These are phyloP conservation scores for Thyridium curvatum DNA, from an alignment of 2,329 filamentous ascomycete genomes.

Conservation along the genomic window DNA sequence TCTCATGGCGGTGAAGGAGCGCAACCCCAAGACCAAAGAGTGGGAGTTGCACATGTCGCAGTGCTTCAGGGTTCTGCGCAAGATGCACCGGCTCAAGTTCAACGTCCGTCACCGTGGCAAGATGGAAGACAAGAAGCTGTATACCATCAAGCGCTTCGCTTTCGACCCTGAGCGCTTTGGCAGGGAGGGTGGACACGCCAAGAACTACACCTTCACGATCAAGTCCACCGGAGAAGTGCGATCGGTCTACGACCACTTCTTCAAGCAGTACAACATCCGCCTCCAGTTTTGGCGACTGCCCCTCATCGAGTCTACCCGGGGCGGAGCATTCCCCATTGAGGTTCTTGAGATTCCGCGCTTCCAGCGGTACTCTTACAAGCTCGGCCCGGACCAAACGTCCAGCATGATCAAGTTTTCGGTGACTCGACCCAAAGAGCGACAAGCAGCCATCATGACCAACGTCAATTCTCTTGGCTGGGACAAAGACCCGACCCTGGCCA, in stretches of 20 bases:
- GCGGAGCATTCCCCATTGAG: conserved; percentile 56
- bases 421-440: conserved; percentile 65
- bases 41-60: conserved; percentile 32
- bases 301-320: conserved; percentile 49
- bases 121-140: conserved; percentile 36
- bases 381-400: conserved; percentile 59
- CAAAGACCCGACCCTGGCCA: conserved; percentile 60
- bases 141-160: conserved; percentile 44
- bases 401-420: conserved; percentile 94
- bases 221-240: conserved; percentile 37
- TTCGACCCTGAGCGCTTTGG: conserved; percentile 36
- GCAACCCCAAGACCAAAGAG: conserved; percentile 10
- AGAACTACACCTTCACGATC: conserved; percentile 50
- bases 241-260: conserved; percentile 49
- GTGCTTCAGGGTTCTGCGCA: conserved; percentile 47
- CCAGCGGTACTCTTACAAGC: conserved; percentile 58
- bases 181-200: conserved; percentile 38
- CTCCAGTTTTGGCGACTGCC: conserved; percentile 45
- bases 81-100: conserved; percentile 50
- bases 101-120: conserved; percentile 47
- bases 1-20: conserved; percentile 26
- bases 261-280: conserved; percentile 43
- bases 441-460: conserved; percentile 59
- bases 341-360: conserved; percentile 44
- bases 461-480: conserved; percentile 62